Conservation (phyloP, 257 asterid species). For the Cruciata laevipes region DNA sequence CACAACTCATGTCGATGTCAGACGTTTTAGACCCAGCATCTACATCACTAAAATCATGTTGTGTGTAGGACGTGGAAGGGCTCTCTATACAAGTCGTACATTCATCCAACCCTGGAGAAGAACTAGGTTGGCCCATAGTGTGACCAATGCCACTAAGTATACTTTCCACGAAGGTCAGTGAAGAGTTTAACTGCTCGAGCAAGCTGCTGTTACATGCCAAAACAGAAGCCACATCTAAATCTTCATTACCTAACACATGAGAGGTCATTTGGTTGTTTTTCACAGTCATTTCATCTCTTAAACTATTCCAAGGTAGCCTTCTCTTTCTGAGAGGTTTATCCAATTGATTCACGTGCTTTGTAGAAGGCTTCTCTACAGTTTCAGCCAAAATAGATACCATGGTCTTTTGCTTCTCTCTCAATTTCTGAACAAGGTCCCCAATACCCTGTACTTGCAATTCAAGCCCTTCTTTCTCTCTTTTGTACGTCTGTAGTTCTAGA, state of each 20-base stretch:
- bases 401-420: conserved; percentile 37
- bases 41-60: conserved; percentile 33
- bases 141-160: conserved; percentile 37
- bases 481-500: conserved; percentile 41
- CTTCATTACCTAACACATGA: conserved; percentile 27
- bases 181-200: conserved; percentile 56
- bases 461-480: conserved; percentile 49
- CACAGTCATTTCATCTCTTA: conserved; percentile 30
- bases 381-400: conserved; percentile 52
- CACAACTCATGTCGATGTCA: conserved; percentile 61
- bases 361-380: conserved; percentile 35
- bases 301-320: conserved; percentile 47
- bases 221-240: conserved; percentile 35
- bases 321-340: conserved; percentile 58
- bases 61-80: conserved; percentile 52
- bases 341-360: conserved; percentile 32
- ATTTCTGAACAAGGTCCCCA: conserved; percentile 37
- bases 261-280: conserved; percentile 35
- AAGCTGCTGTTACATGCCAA: conserved; percentile 35
- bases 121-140: conserved; percentile 25
- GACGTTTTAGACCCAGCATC: conserved; percentile 33
- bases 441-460: conserved; percentile 34
- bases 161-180: conserved; percentile 59
- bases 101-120: conserved; percentile 42
- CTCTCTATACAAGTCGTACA: conserved; percentile 39